These are phyloP conservation scores for Sindora glabra DNA, from an alignment of 306 rosid species.

Conservation along the genomic window DNA sequence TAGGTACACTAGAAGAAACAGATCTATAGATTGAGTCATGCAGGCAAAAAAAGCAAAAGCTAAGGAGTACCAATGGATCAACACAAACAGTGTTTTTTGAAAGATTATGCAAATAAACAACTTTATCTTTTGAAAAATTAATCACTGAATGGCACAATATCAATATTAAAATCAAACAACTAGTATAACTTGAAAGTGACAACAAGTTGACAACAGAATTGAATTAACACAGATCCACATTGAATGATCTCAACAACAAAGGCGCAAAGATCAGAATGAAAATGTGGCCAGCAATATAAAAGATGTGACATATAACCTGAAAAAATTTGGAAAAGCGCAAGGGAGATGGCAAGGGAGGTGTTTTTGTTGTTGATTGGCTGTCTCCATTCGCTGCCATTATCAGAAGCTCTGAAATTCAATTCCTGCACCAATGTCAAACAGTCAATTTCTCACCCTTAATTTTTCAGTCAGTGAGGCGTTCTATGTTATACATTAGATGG, in stretches of 20 bases:
- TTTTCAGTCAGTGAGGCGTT: background rate
- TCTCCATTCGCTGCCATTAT: constrained; percentile 63
- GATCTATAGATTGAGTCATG: background rate
- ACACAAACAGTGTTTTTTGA: too few relatives aligned
- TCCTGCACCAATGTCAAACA: constrained; percentile 21
- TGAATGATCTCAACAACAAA: background rate
- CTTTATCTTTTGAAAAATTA: background rate
- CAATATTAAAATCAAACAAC: too few relatives aligned
- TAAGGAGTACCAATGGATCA: too few relatives aligned
- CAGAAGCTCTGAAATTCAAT: constrained; percentile 8
- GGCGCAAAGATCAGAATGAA: background rate
- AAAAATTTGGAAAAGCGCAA: constrained; percentile 83
- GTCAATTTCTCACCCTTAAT: background rate
- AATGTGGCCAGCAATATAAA: background rate
- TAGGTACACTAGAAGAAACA: background rate
- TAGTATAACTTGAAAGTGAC: background rate
- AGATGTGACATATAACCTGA: constrained; percentile 43
- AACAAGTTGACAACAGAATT: background rate
- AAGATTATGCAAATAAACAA: background rate
- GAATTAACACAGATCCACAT: background rate
- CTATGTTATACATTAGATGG: background rate
- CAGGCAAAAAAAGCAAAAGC: too few relatives aligned
- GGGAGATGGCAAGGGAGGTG: constrained; percentile 84
- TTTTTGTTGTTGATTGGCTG: constrained; percentile 44
- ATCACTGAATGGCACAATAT: too few relatives aligned